Evolutionary conservation across 2,329 filamentous ascomycete genomes (phyloP), one percentile per base, ranked within the genome.

Genomic region (Botrytis cinerea): DNA sequence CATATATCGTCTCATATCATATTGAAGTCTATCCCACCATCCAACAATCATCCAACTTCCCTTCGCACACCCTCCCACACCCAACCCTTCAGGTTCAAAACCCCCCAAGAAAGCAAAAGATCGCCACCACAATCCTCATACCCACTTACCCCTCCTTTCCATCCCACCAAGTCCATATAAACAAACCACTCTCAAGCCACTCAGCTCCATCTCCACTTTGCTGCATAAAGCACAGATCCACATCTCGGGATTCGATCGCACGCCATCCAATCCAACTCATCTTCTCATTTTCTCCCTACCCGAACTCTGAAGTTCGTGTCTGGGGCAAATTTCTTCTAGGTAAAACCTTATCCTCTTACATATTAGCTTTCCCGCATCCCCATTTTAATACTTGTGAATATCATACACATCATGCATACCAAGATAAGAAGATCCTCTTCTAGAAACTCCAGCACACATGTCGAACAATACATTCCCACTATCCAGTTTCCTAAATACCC

Each of bases 91-190:
- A 43, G 43, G 38, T 8, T 18, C 57, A 18, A 28, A 28, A 10
- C 7, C 9, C 32, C 10, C 20, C 20, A 14, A 60, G 25, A 9
- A 12, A 35, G 35, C 14, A 35, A 38, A 61, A n/a, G 35, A 61
- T 61, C 59, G 35, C 59, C 59, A 61, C 35, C 59, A 60, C 9
- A 38, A 38, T 14, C 12, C 35, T 40, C 32, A 28, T 48, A 32
- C 20, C 64, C 46, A 54, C 32, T 54, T 67, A 54, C 64, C 64
- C 64, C 64, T 67, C 64, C 64, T 67, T n/a, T 40, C 16, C 4
- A 18, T 48, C 1, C 46, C 64, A 54, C 25, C 25, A 54, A 54
- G n/a, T 54, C 25, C 25, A 54, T 7, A n/a, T 16, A n/a, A 54
- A 14, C 25, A 54, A 54, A 54, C 25, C 25, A 16, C 64, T 22